Base-by-base conservation (phyloP, 1,284 basidiomycete genomes). In the Ceratobasidium sp. region DNA sequence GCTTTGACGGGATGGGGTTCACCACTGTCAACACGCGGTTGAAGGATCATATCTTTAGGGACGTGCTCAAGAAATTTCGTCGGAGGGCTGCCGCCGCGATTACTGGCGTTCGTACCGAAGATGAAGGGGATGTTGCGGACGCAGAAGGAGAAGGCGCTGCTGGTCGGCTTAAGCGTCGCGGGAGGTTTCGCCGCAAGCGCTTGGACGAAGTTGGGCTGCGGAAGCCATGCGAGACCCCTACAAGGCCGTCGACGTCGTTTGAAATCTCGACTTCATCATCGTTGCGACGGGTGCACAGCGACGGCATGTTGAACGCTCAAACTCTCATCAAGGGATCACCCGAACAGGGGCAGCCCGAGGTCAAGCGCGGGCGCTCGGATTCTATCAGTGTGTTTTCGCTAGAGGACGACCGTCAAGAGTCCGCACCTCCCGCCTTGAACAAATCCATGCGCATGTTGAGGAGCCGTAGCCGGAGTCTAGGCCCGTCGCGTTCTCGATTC, bases 1-100 rank as follows among this genome's bases (percentile, higher is more conserved):
- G 87, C 87, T 95, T 94, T 80, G 93, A 92, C 51, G 96, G 96
- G 2, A 94, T 91, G 0, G 96, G 96, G 0, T 95, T 94, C 17
- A 98, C 96, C 1, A 90, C 91, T 61, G 96, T 98, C 76, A 98
- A 98, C 83, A 95, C 93, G 56, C 94, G 90, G 83, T 86, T 98
- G 77, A 96, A 96, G 84, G 95, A 98, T 81, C 95, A 97, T 80
- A 94, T 98, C 61, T 96, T 98, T 82, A 92, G 90, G 75, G 93
- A 93, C 15, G 90, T 98, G 43, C 85, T 98, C 77, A 89, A 91
- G 62, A 88, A 91, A 43, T 89, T 95, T 76, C 86, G 86, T 40
- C 88, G 88, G 74, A 87, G 88, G 57, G 86, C 85, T 37, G 54
- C 62, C 46, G 61, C 44, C 17, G 62, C 69, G 22, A 49, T 75